Conservation (phyloP, 768 basidiomycete species). For the Tricholoma sp. region DNA sequence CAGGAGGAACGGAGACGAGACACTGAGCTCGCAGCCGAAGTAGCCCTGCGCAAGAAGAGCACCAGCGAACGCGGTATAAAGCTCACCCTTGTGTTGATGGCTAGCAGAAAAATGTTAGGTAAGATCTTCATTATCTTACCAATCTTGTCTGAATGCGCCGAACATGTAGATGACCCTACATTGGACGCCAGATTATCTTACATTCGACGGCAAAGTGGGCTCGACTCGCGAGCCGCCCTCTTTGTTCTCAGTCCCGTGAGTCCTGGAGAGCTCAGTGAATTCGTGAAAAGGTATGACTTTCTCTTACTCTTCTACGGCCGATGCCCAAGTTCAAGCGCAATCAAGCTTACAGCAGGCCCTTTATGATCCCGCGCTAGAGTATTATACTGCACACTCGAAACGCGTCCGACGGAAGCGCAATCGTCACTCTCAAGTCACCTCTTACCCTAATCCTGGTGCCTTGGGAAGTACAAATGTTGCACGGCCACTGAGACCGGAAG, state of each 20-base stretch:
- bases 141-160: not conserved
- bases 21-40: conserved; percentile 71
- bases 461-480: conserved; percentile 38
- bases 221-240: conserved; percentile 88
- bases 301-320: not conserved
- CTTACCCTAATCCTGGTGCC: conserved; percentile 47
- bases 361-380: conserved; percentile 86
- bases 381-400: conserved; percentile 91
- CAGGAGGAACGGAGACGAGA: conserved; percentile 72
- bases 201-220: conserved; percentile 81
- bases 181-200: conserved; percentile 82
- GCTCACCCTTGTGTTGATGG: conserved; percentile 89
- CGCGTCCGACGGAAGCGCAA: conserved; percentile 88
- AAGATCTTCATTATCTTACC: conserved; percentile 12
- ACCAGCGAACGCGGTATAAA: conserved; percentile 88
- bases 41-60: conserved; percentile 72
- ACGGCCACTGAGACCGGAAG: conserved; percentile 72
- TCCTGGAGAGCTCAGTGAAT: conserved; percentile 80
- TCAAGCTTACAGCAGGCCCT: conserved; percentile 82
- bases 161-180: conserved; percentile 66
- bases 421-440: conserved; percentile 59
- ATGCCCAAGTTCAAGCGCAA: not conserved
- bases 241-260: conserved; percentile 95
- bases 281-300: conserved; percentile 67
- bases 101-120: conserved; percentile 87